Percentiles rank a stretch among this genome's conserved stretches.
phyloP scores from a whole-genome alignment of 352 stramenopile genomes.

The Globisporangium spinosum region DNA sequence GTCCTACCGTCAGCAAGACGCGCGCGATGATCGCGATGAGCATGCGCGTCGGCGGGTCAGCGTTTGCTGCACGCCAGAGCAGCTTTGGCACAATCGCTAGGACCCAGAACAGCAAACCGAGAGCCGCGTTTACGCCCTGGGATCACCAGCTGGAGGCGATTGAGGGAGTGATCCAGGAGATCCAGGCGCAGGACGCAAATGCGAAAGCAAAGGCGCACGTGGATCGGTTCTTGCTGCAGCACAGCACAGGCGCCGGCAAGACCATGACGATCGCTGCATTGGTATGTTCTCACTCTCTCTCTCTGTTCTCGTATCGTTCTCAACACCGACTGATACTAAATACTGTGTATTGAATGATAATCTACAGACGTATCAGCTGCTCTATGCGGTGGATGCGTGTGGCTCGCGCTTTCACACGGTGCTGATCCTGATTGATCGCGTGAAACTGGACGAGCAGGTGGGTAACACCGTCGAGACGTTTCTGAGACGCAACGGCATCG shows the following conservation, averaged over 20 bases:
- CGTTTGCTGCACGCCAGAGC: conserved; percentile 15
- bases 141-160: conserved; percentile 60
- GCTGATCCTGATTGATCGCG: conserved; percentile 71
- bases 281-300: conserved; percentile 17
- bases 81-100: conserved; percentile 8
- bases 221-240: conserved; percentile 66
- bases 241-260: conserved; percentile 82
- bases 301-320: background rate
- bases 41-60: conserved; percentile 51
- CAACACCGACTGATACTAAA: background rate
- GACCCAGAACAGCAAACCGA: background rate
- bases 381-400: conserved; percentile 44
- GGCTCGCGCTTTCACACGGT: conserved; percentile 66
- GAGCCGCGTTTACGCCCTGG: conserved; percentile 51
- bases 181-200: conserved; percentile 26
- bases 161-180: conserved; percentile 42
- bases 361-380: conserved; percentile 52
- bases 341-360: background rate
- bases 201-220: conserved; percentile 15
- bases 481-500: conserved; percentile 64
- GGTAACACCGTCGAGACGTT: conserved; percentile 67
- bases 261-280: conserved; percentile 73
- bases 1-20: conserved; percentile 1
- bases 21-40: conserved; percentile 36
- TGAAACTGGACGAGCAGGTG: conserved; percentile 84